phyloP scores from a whole-genome alignment of 2,329 filamentous ascomycete genomes.

The Trichoderma aggressivum region DNA sequence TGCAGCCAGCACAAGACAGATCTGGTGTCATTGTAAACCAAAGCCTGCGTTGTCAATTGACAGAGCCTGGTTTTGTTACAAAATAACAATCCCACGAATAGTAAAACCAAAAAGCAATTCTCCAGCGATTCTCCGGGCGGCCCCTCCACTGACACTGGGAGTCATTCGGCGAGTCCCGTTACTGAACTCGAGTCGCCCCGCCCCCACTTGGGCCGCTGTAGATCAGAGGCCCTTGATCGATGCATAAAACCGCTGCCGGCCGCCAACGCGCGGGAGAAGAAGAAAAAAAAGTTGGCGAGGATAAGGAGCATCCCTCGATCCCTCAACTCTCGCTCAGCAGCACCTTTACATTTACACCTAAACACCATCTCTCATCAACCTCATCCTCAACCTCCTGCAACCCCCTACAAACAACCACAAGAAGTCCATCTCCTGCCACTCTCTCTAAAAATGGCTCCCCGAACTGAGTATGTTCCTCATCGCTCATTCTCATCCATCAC shows the following conservation, averaged over 20 bases:
- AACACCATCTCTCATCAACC: background rate
- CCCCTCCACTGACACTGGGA: background rate
- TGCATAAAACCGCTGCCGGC: background rate
- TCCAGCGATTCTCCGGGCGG: background rate
- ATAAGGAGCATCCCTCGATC: background rate
- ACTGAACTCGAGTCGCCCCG: background rate
- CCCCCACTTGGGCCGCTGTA: constrained; percentile 3
- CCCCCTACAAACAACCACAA: background rate
- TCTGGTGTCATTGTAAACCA: background rate
- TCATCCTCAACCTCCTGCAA: background rate
- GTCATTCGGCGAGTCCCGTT: background rate
- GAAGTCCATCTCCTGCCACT: background rate
- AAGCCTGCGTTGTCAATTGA: background rate
- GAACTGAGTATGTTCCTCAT: background rate
- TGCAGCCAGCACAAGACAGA: background rate
- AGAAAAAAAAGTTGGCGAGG: background rate
- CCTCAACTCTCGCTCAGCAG: background rate
- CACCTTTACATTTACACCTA: background rate
- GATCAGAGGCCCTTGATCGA: background rate
- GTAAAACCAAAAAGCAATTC: no score
- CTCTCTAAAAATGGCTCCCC: constrained; percentile 23
- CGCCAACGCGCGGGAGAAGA: background rate
- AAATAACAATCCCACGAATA: background rate
- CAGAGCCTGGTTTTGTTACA: background rate
- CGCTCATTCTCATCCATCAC: background rate